phyloP scores from a whole-genome alignment of 106 monocot species.

The Dendrobium chrysotoxum region DNA sequence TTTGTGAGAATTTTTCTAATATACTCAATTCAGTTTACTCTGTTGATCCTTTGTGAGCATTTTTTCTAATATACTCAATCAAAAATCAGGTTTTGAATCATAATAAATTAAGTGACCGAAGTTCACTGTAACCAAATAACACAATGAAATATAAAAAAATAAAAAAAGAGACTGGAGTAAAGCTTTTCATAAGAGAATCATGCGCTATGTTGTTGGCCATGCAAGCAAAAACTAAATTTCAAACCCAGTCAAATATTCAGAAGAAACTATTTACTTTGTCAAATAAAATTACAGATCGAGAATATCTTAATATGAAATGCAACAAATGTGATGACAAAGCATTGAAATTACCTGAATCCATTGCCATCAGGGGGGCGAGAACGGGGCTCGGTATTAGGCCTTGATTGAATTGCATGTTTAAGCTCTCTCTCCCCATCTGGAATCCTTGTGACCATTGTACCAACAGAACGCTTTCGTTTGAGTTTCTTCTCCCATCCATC shows the following conservation, averaged over 20 bases:
- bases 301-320: neutral
- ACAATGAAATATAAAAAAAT: neutral
- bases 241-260: neutral
- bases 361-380: constrained; percentile 36
- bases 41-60: neutral
- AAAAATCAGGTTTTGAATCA: neutral
- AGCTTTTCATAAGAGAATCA: neutral
- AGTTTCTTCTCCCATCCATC: constrained; percentile 82
- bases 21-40: neutral
- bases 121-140: neutral
- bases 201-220: neutral
- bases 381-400: constrained; percentile 40
- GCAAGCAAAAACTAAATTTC: neutral
- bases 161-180: neutral
- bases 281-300: neutral
- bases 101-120: neutral
- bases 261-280: neutral
- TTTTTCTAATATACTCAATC: neutral
- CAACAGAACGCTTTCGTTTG: constrained; percentile 70
- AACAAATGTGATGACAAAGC: neutral
- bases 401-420: constrained; percentile 42
- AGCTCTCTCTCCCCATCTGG: constrained; percentile 64
- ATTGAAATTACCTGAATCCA: constrained; percentile 51
- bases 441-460: constrained; percentile 42
- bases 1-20: neutral